phyloP scores from a whole-genome alignment of 805 yeast species.

The Candida ulmi region DNA sequence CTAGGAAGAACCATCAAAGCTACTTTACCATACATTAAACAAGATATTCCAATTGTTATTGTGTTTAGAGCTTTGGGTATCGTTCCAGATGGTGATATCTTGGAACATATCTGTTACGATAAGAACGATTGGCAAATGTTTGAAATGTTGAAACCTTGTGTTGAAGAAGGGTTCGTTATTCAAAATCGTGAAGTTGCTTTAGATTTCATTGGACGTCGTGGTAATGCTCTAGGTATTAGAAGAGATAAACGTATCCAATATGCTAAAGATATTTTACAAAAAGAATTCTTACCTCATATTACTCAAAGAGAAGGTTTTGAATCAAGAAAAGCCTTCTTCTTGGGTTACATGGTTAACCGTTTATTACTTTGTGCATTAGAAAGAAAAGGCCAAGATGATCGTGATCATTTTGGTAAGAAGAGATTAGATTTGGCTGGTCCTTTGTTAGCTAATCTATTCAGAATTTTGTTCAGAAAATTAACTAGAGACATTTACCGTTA shows the following conservation, averaged over 20 bases:
- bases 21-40: constrained; percentile 91
- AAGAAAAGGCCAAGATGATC: constrained; percentile 96
- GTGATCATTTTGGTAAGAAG: constrained; percentile 99
- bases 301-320: constrained; percentile 97
- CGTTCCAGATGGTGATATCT: constrained; percentile 97
- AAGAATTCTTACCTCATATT: constrained; percentile 94
- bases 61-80: constrained; percentile 98
- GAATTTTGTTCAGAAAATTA: constrained; percentile 87
- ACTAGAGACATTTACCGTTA: constrained; percentile 96
- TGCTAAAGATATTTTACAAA: constrained; percentile 93
- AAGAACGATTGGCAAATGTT: constrained; percentile 99
- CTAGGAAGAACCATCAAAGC: constrained; percentile 90
- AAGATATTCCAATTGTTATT: constrained; percentile 94
- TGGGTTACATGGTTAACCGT: constrained; percentile 97
- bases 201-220: constrained; percentile 98
- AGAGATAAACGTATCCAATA: constrained; percentile 97
- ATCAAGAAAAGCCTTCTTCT: constrained; percentile 91
- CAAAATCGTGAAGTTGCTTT: constrained; percentile 98
- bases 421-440: constrained; percentile 99
- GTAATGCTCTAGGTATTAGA: constrained; percentile 92
- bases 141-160: constrained; percentile 98
- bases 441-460: constrained; percentile 87
- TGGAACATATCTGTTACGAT: constrained; percentile 97
- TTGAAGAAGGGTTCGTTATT: constrained; percentile 96
- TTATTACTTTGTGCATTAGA: constrained; percentile 91